Percentiles rank a stretch among this genome's conserved stretches.
phyloP scores from a whole-genome alignment of 2,329 filamentous ascomycete genomes.

The Aspergillus pseudoviridinutans region DNA sequence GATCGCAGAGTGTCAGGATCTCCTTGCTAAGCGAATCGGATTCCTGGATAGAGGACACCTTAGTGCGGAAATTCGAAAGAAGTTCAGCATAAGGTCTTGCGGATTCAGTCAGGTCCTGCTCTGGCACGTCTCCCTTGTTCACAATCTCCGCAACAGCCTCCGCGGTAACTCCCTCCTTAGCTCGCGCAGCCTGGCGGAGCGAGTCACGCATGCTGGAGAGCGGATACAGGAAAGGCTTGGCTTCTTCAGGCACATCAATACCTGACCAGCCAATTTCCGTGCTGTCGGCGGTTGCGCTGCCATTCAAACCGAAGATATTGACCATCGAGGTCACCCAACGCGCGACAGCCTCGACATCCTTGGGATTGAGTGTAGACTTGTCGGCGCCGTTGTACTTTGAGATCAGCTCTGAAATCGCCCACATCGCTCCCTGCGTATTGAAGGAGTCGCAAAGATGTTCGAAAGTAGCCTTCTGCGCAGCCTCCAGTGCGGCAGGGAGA shows the following conservation, averaged over 20 bases:
- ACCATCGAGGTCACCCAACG: constrained; percentile 80
- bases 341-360: constrained; percentile 55
- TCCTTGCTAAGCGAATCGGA: constrained; percentile 61
- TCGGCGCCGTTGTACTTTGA: constrained; percentile 65
- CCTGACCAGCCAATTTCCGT: constrained; percentile 60
- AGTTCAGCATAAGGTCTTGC: constrained; percentile 47
- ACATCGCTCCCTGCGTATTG: constrained; percentile 77
- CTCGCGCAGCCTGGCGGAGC: constrained; percentile 54
- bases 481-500: constrained; percentile 48
- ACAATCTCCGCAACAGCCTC: constrained; percentile 39
- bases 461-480: constrained; percentile 56
- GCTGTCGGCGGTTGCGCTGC: constrained; percentile 31
- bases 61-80: constrained; percentile 40
- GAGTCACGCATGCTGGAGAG: constrained; percentile 55
- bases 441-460: constrained; percentile 77
- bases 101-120: constrained; percentile 21
- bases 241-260: constrained; percentile 57
- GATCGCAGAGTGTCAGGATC: constrained; percentile 72
- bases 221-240: constrained; percentile 59
- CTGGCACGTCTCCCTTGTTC: constrained; percentile 21
- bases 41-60: constrained; percentile 35
- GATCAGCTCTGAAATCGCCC: constrained; percentile 71
- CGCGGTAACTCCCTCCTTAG: constrained; percentile 40
- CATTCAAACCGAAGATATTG: constrained; percentile 72
- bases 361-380: constrained; percentile 43